Conservation (phyloP, 352 stramenopile genomes). For the Pythium rishiriense region DNA sequence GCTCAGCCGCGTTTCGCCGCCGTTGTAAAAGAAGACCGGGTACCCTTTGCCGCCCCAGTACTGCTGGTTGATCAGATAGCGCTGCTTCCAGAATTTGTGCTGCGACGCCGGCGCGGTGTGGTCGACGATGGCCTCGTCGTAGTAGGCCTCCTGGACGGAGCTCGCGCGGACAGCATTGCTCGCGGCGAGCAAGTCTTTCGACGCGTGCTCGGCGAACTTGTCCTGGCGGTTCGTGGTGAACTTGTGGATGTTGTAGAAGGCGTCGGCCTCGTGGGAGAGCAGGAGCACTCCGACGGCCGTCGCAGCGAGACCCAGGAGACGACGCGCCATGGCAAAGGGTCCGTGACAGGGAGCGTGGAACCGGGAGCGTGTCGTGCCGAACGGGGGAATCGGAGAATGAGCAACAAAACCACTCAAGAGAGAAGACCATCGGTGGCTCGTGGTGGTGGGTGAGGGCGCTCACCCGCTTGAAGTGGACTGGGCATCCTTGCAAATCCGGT, state of each 20-base stretch:
- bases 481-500: too few relatives aligned
- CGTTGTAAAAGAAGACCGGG: slow-evolving; percentile 89
- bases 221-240: background rate
- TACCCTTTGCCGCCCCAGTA: slow-evolving; percentile 72
- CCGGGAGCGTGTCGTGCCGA: too few relatives aligned
- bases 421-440: too few relatives aligned
- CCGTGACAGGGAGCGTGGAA: too few relatives aligned
- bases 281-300: slow-evolving; percentile 1
- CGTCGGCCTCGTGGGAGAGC: slow-evolving; percentile 6
- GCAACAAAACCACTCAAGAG: too few relatives aligned
- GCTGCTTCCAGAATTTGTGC: slow-evolving; percentile 73
- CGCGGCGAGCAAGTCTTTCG: too few relatives aligned
- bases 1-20: slow-evolving; percentile 37
- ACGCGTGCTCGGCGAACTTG: slow-evolving; percentile 12
- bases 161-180: slow-evolving; percentile 32
- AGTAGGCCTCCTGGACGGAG: slow-evolving; percentile 45
- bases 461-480: too few relatives aligned
- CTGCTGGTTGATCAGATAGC: slow-evolving; percentile 90
- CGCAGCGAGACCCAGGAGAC: background rate
- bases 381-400: too few relatives aligned
- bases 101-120: slow-evolving; percentile 67
- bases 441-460: too few relatives aligned
- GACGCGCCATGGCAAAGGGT: slow-evolving; percentile 16
- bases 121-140: slow-evolving; percentile 57
- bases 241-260: slow-evolving; percentile 1